Conservation (phyloP, 75 land plant species). For the Selaginella tamariscina region DNA sequence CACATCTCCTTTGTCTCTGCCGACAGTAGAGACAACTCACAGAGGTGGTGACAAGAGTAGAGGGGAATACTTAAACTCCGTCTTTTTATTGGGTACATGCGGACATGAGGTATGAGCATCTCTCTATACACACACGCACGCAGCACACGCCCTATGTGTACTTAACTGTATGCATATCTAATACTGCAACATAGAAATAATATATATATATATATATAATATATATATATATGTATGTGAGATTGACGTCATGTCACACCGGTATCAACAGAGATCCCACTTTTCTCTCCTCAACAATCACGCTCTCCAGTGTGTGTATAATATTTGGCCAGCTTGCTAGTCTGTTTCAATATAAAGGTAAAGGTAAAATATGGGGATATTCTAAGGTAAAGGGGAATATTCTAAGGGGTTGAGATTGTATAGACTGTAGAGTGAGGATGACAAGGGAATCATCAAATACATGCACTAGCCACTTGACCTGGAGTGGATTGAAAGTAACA, state of each 20-base stretch:
- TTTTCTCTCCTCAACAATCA: neutral
- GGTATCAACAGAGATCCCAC: neutral
- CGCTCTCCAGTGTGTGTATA: neutral
- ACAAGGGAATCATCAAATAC: neutral
- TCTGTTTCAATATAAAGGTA: neutral
- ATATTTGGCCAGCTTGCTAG: neutral
- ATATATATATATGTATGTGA: too few species aligned
- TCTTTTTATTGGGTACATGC: neutral
- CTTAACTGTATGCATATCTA: too few species aligned
- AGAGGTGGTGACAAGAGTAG: neutral
- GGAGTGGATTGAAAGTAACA: too few species aligned
- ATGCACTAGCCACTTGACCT: constrained; percentile 1
- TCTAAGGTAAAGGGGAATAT: too few species aligned
- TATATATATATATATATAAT: too few species aligned
- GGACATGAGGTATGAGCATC: neutral
- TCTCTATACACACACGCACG: too few species aligned
- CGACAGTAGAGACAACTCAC: constrained; percentile 1
- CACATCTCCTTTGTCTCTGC: neutral
- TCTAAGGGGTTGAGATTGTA: too few species aligned
- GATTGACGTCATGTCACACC: neutral
- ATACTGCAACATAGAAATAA: too few species aligned
- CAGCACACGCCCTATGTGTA: too few species aligned
- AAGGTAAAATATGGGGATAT: neutral
- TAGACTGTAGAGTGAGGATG: neutral
- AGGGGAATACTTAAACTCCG: neutral